Percentiles rank a stretch among this genome's conserved stretches.
Evolutionary conservation across 257 asterid species (phyloP).

Genomic region (Solanum raphanifolium): DNA sequence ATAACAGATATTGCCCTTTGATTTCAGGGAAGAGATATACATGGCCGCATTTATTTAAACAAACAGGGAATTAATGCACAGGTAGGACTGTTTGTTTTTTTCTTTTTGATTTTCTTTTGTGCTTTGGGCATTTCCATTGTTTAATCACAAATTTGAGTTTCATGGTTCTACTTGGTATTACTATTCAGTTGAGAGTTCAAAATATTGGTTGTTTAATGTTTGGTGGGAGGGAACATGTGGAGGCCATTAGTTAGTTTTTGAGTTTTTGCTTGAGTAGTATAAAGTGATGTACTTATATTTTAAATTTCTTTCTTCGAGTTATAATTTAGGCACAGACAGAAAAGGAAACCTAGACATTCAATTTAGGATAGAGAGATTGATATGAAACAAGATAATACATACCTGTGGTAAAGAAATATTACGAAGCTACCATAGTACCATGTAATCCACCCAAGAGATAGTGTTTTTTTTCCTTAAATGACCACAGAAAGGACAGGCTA

Average conservation of each 20-base stretch:
- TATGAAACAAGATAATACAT: not conserved
- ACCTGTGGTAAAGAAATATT: not conserved
- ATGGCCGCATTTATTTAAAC: slow-evolving; percentile 85
- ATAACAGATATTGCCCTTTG: not conserved
- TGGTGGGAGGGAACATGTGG: not conserved
- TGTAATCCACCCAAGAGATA: not conserved
- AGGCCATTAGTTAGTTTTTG: not conserved
- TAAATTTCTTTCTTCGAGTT: not conserved
- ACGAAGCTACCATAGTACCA: not conserved
- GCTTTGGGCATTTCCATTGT: not conserved
- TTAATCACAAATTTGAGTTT: not conserved
- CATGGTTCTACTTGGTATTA: not conserved
- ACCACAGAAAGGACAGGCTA: not conserved
- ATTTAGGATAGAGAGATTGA: not conserved
- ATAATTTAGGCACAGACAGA: not conserved
- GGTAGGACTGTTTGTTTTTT: slow-evolving; percentile 27
- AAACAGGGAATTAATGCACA: slow-evolving; percentile 97
- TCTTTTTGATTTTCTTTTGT: not conserved
- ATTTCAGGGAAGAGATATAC: slow-evolving; percentile 66
- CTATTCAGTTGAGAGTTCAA: not conserved
- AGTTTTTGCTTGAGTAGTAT: not conserved
- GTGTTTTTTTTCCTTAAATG: not conserved
- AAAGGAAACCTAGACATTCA: not conserved
- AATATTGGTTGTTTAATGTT: not conserved
- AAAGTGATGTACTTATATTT: not conserved